Percentiles rank a stretch among this genome's conserved stretches.
phyloP scores from a whole-genome alignment of 495 filamentous ascomycete genomes.

The Alectoria sarmentosa region DNA sequence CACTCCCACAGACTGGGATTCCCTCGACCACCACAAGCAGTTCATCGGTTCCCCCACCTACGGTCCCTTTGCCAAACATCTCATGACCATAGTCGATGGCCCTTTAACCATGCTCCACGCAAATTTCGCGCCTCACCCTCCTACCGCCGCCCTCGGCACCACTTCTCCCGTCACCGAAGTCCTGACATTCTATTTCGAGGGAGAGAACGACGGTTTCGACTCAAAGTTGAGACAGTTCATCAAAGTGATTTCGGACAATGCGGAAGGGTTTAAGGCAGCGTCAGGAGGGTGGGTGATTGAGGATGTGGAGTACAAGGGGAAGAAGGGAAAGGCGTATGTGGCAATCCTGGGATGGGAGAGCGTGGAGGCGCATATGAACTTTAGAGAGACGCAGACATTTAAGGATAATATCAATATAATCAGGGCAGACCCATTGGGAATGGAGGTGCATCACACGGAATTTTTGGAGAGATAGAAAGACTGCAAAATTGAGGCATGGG shows the following conservation, averaged over 20 bases:
- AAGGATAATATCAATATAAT: conserved; percentile 34
- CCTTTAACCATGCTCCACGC: conserved; percentile 15
- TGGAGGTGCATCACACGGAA: conserved; percentile 22
- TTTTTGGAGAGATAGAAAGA: conserved; percentile 19
- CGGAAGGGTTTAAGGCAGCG: conserved; percentile 24
- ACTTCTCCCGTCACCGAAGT: conserved; percentile 32
- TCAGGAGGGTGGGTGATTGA: conserved; percentile 31
- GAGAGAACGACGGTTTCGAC: conserved; percentile 23
- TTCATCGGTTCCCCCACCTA: conserved; percentile 22
- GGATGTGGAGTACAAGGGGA: conserved; percentile 41
- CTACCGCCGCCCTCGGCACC: conserved; percentile 29
- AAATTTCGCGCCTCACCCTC: conserved; percentile 25
- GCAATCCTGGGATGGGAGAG: conserved; percentile 49
- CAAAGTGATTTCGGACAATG: conserved; percentile 29
- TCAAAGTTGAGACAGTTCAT: conserved; percentile 33
- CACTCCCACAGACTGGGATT: conserved; percentile 25
- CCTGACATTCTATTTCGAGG: conserved; percentile 17
- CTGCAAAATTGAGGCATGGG: background rate
- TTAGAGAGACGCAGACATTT: conserved; percentile 42
- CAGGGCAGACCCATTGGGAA: conserved; percentile 32
- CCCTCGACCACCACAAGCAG: conserved; percentile 18
- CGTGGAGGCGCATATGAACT: conserved; percentile 44
- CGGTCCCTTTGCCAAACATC: conserved; percentile 22
- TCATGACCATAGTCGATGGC: conserved; percentile 22
- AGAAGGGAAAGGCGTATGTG: conserved; percentile 36